phyloP scores from a whole-genome alignment of 1,284 basidiomycete genomes.

The Pseudozyma pruni region DNA sequence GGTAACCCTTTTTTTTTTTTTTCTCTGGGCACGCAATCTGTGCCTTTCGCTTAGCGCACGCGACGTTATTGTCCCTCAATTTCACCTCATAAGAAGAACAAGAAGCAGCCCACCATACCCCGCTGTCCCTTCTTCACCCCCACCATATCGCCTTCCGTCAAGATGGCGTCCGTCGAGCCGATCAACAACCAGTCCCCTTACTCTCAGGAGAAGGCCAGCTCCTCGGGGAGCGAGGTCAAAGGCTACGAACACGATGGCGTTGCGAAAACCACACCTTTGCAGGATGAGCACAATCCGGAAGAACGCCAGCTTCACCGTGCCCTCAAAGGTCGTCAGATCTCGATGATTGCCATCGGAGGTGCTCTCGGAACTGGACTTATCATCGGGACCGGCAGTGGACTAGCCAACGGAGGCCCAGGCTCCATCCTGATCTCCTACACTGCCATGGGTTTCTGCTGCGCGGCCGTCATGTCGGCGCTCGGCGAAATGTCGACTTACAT shows the following conservation, averaged over 20 bases:
- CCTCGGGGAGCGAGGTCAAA: constrained; percentile 25
- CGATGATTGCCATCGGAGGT: constrained; percentile 72
- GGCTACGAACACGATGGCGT: constrained; percentile 26
- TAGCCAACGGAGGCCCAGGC: constrained; percentile 70
- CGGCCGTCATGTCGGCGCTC: constrained; percentile 61
- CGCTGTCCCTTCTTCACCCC: background rate
- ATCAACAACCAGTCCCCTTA: constrained; percentile 18
- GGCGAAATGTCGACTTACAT: constrained; percentile 70
- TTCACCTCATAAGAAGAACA: background rate
- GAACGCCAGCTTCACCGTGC: constrained; percentile 61
- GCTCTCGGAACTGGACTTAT: constrained; percentile 75
- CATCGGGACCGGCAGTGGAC: constrained; percentile 73
- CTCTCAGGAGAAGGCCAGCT: constrained; percentile 23
- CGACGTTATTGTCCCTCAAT: background rate
- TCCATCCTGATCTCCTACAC: constrained; percentile 70
- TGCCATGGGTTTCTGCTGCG: constrained; percentile 59
- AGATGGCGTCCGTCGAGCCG: constrained; percentile 14
- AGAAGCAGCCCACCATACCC: background rate
- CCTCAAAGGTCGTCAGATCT: constrained; percentile 73
- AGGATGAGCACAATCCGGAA: constrained; percentile 22
- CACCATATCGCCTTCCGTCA: background rate
- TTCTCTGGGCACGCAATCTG: constrained; percentile 1
- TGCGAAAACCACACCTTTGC: constrained; percentile 12
- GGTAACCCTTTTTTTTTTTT: background rate
- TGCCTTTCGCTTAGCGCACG: constrained; percentile 2